phyloP scores from a whole-genome alignment of 1,284 basidiomycete genomes.

The Naganishia cerealis region DNA sequence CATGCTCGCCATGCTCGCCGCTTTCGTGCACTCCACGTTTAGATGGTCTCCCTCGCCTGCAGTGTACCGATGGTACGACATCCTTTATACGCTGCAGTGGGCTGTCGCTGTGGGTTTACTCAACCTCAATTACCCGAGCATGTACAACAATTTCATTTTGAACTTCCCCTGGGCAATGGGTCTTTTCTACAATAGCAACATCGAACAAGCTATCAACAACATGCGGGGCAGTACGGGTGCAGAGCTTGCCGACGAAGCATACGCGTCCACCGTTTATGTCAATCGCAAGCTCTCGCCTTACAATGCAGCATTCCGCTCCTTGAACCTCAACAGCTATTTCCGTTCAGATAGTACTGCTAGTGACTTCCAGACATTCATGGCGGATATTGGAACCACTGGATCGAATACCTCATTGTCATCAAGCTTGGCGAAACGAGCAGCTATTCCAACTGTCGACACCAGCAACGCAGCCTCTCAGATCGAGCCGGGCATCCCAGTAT shows the following conservation, averaged over 20 bases:
- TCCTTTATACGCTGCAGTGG: slow-evolving; percentile 77
- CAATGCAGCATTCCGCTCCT: slow-evolving; percentile 54
- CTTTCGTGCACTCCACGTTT: slow-evolving; percentile 65
- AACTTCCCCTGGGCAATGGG: slow-evolving; percentile 90
- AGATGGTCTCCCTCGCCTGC: slow-evolving; percentile 54
- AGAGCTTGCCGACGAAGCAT: slow-evolving; percentile 64
- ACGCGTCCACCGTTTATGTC: slow-evolving; percentile 63
- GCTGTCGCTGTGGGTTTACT: slow-evolving; percentile 75
- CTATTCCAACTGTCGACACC: slow-evolving; percentile 67
- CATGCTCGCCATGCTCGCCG: slow-evolving; percentile 67
- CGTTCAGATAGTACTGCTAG: slow-evolving; percentile 54
- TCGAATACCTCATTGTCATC: slow-evolving; percentile 15
- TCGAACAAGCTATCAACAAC: slow-evolving; percentile 75
- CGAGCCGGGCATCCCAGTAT: slow-evolving; percentile 76
- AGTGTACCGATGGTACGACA: slow-evolving; percentile 68
- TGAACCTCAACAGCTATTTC: slow-evolving; percentile 28
- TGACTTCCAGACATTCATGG: slow-evolving; percentile 34
- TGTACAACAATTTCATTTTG: slow-evolving; percentile 73
- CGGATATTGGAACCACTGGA: slow-evolving; percentile 18
- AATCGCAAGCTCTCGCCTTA: slow-evolving; percentile 77
- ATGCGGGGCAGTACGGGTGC: slow-evolving; percentile 83
- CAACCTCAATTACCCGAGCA: slow-evolving; percentile 79
- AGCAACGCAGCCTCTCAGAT: slow-evolving; percentile 53
- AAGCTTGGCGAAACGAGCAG: slow-evolving; percentile 44
- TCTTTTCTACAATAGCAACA: slow-evolving; percentile 66